phyloP scores from a whole-genome alignment of 495 filamentous ascomycete genomes.

The Trichodelitschia bisporula region DNA sequence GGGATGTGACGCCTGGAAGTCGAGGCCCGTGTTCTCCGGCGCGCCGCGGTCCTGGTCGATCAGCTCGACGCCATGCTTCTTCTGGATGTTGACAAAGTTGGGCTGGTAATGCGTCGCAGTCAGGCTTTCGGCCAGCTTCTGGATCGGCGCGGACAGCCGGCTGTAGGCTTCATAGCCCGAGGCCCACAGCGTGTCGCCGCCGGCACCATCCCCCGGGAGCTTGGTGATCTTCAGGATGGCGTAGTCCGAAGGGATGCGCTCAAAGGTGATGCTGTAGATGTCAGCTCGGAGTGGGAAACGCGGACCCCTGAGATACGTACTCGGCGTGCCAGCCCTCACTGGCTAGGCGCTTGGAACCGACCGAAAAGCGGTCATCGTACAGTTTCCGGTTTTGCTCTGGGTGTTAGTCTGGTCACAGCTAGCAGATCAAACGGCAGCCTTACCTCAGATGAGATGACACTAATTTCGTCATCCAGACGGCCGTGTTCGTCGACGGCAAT shows the following conservation, averaged over 20 bases:
- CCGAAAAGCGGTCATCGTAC: constrained; percentile 3
- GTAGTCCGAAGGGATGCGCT: constrained; percentile 6
- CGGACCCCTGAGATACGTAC: not conserved
- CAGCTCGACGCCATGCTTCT: constrained; percentile 26
- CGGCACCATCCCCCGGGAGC: constrained; percentile 1
- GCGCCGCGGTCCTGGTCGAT: constrained; percentile 30
- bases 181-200: constrained; percentile 40
- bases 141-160: constrained; percentile 35
- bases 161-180: constrained; percentile 55
- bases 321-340: constrained; percentile 4
- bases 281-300: not conserved
- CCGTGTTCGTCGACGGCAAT: constrained; percentile 5
- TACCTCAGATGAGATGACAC: constrained; percentile 4
- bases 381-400: constrained; percentile 3
- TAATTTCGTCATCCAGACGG: constrained; percentile 5
- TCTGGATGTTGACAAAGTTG: constrained; percentile 29
- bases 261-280: constrained; percentile 5
- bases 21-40: constrained; percentile 38
- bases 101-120: constrained; percentile 39
- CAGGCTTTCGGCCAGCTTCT: constrained; percentile 35
- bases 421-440: not conserved
- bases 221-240: constrained; percentile 3
- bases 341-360: constrained; percentile 3
- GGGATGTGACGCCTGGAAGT: constrained; percentile 38
- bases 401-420: not conserved